A percentile compares a stretch with the other conserved stretches of the same genome.
Evolutionary conservation across 2,329 filamentous ascomycete species (phyloP).

Genomic region (Paraphaeosphaeria minitans): DNA sequence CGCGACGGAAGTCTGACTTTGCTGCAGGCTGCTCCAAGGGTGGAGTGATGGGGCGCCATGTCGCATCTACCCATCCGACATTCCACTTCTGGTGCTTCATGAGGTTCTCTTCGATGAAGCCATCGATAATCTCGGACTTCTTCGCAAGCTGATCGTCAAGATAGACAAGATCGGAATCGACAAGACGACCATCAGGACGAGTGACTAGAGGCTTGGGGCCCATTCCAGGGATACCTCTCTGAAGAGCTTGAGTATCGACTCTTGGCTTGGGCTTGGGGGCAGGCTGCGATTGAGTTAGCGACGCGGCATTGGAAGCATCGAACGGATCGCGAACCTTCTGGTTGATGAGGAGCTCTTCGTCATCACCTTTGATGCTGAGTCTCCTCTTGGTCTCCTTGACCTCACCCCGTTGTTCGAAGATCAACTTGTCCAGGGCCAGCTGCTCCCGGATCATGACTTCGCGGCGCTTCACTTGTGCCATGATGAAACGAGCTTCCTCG

Average conservation of each 20-base stretch:
- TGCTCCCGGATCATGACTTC: slow-evolving; percentile 80
- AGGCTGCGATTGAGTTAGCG: slow-evolving; percentile 38
- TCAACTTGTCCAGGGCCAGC: slow-evolving; percentile 72
- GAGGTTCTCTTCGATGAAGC: slow-evolving; percentile 84
- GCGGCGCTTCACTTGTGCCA: slow-evolving; percentile 77
- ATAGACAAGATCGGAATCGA: slow-evolving; percentile 77
- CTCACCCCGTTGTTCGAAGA: slow-evolving; percentile 82
- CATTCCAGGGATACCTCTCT: slow-evolving; percentile 69
- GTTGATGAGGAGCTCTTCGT: slow-evolving; percentile 84
- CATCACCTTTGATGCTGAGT: slow-evolving; percentile 86
- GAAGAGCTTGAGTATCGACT: slow-evolving; percentile 63
- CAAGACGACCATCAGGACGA: slow-evolving; percentile 70
- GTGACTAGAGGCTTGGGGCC: slow-evolving; percentile 51
- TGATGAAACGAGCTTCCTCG: slow-evolving; percentile 82
- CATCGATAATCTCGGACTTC: slow-evolving; percentile 78
- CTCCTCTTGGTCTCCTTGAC: slow-evolving; percentile 89
- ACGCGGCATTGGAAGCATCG: background rate
- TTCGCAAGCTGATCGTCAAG: slow-evolving; percentile 79
- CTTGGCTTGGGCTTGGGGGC: slow-evolving; percentile 58
- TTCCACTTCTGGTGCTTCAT: slow-evolving; percentile 93
- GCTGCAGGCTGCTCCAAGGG: slow-evolving; percentile 60
- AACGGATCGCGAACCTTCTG: slow-evolving; percentile 72
- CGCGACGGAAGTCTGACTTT: slow-evolving; percentile 47
- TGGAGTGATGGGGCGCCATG: slow-evolving; percentile 81
- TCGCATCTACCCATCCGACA: slow-evolving; percentile 84